phyloP scores from a whole-genome alignment of 176 grass and related monocot species.

The Oryza rufipogon region DNA sequence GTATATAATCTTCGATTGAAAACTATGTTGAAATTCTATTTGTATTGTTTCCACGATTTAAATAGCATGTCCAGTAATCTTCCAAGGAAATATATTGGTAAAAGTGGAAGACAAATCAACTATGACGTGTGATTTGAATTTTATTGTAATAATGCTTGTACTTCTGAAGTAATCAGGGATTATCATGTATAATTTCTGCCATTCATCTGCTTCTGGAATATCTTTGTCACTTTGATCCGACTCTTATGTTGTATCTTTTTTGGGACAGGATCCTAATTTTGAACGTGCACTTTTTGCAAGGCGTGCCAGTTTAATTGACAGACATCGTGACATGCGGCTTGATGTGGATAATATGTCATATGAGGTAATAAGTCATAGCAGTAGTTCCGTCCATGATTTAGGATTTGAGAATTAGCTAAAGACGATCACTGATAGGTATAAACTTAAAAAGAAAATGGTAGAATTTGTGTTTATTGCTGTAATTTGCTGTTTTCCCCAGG shows the following conservation, averaged over 20 bases:
- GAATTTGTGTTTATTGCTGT: conserved; percentile 32
- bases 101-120: neutral
- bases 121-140: neutral
- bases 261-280: conserved; percentile 63
- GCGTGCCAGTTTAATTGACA: conserved; percentile 69
- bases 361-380: conserved; percentile 58
- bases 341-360: conserved; percentile 99
- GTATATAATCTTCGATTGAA: neutral
- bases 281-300: conserved; percentile 61
- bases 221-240: neutral
- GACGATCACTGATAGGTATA: neutral
- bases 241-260: conserved; percentile 23
- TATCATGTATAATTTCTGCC: neutral
- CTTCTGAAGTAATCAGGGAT: neutral
- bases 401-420: neutral
- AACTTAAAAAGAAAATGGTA: neutral
- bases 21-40: neutral
- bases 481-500: conserved; percentile 44
- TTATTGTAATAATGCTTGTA: neutral
- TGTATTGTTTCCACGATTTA: neutral
- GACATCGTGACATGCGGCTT: conserved; percentile 89
- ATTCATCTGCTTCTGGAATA: neutral
- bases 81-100: neutral
- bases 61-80: neutral
- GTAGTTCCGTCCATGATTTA: neutral